phyloP scores from a whole-genome alignment of 768 basidiomycete genomes.

The Strobilomyces dryophilus region DNA sequence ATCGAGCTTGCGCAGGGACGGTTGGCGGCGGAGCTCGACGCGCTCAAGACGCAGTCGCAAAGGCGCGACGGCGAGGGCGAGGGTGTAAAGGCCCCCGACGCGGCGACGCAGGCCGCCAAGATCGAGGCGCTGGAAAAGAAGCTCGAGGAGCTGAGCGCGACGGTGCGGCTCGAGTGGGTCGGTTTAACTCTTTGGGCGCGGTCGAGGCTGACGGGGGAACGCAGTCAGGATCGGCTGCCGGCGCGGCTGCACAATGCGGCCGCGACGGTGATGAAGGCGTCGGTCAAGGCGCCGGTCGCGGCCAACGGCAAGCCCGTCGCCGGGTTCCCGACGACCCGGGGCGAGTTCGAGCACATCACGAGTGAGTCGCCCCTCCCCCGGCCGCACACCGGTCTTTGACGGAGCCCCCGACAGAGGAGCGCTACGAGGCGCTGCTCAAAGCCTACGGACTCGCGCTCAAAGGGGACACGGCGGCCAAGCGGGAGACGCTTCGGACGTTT shows the following conservation, averaged over 20 bases:
- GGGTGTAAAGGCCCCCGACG: constrained; percentile 7
- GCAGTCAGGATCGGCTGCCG: constrained; percentile 36
- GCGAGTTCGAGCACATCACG: constrained; percentile 45
- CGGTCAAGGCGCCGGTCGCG: constrained; percentile 28
- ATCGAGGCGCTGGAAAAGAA: constrained; percentile 35
- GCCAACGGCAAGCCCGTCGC: constrained; percentile 33
- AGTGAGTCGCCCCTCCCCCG: constrained; percentile 19
- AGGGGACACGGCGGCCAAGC: constrained; percentile 39
- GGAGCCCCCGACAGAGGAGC: not conserved
- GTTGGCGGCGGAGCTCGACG: constrained; percentile 30
- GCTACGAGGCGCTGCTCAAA: constrained; percentile 18
- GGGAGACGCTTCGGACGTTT: constrained; percentile 36
- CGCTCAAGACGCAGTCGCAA: constrained; percentile 8
- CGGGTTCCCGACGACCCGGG: constrained; percentile 36
- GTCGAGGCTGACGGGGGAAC: not conserved
- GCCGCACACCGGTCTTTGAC: too few species aligned
- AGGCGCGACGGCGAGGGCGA: not conserved
- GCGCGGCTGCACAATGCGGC: constrained; percentile 34
- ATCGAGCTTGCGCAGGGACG: constrained; percentile 33
- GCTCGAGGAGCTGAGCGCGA: constrained; percentile 29
- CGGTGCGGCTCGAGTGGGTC: constrained; percentile 34
- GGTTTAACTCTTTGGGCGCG: not conserved
- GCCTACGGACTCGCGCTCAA: constrained; percentile 31
- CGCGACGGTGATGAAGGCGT: constrained; percentile 30
- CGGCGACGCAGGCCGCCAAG: constrained; percentile 7